Percentiles rank a stretch among this genome's conserved stretches.
These are phyloP conservation scores for Verbena officinalis DNA, from an alignment of 257 asterid genomes.

Conservation along the genomic window DNA sequence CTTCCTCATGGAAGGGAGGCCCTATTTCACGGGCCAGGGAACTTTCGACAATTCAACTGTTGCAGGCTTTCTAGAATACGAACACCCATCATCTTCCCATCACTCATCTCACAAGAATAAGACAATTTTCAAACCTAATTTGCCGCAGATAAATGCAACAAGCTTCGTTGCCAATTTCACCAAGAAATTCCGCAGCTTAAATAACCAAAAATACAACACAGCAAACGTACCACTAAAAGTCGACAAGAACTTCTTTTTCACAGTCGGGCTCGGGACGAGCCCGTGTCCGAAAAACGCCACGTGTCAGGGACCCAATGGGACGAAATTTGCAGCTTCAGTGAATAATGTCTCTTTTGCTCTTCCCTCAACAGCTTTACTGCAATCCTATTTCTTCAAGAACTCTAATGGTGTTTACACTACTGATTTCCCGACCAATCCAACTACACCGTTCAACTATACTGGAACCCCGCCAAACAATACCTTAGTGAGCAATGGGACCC, in stretches of 20 bases:
- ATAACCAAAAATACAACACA: slow-evolving; percentile 44
- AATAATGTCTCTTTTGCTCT: slow-evolving; percentile 61
- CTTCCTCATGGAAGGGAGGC: slow-evolving; percentile 66
- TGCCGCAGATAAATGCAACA: slow-evolving; percentile 51
- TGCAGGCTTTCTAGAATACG: slow-evolving; percentile 62
- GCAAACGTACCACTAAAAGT: slow-evolving; percentile 54
- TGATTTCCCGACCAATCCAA: slow-evolving; percentile 59
- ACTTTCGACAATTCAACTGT: slow-evolving; percentile 69
- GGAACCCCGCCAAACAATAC: slow-evolving; percentile 74
- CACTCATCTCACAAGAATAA: slow-evolving; percentile 17
- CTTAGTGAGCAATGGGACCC: slow-evolving; percentile 50
- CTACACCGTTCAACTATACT: slow-evolving; percentile 58
- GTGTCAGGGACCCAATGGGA: slow-evolving; percentile 73
- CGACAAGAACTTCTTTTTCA: slow-evolving; percentile 49
- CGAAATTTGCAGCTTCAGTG: slow-evolving; percentile 59
- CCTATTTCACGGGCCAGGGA: slow-evolving; percentile 65
- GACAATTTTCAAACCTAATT: slow-evolving; percentile 41
- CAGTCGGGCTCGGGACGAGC: slow-evolving; percentile 61
- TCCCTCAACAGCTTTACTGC: slow-evolving; percentile 60
- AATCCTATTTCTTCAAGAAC: slow-evolving; percentile 48
- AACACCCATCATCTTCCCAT: slow-evolving; percentile 25
- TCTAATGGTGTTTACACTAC: slow-evolving; percentile 51
- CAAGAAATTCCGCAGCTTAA: slow-evolving; percentile 53
- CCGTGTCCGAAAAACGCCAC: slow-evolving; percentile 60
- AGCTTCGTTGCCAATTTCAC: slow-evolving; percentile 54